Evolutionary conservation across 2,329 filamentous ascomycete genomes (phyloP), one percentile per base, ranked within the genome.

Genomic region (Pseudocercospora macadamiae): DNA sequence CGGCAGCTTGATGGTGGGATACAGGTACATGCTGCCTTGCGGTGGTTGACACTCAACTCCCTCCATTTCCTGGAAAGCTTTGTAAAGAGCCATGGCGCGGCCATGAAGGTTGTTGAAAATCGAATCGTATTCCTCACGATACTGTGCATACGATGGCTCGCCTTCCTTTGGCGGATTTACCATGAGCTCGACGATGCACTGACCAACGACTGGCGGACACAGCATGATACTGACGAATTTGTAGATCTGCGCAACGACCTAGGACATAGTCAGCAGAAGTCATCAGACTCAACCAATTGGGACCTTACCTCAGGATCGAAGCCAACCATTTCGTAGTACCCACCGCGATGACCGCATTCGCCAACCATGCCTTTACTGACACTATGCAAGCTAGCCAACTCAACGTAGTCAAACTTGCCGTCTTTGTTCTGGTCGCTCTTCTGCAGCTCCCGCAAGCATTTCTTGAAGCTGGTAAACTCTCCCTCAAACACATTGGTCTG

Each of bases 281-380:
- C 21, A 36, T 49, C 21, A 26, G 12, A 21, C 26, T 18, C 0
- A 10, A 39, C 7, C 32, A 1, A 16, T 34, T 37, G 28, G 21
- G 10, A 42, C 58, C 67, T 64, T 58, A 74, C 73, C 67, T 74
- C 69, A 14, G 70, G 66, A 51, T 96, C 87, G 76, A 99, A 97
- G 68, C 91, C 91, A 60, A 93, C 86, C 57, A 99, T 87, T 82
- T 99, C 95, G 73, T 97, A 97, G 83, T 96, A 99, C 55, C 95
- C 95, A 68, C 93, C 95, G 64, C 95, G 90, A 81, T 99, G 95
- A 53, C 95, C 95, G 75, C 95, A 99, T 81, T 99, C 95, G 73
- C 95, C 95, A 7, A 97, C 90, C 93, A 99, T 97, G 70, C 95
- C 95, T 85, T 99, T 99, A 74, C 91, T 96, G 56, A 96, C 84